Evolutionary conservation across 441 rosid genomes (phyloP).

Genomic region (Populus hybrid): DNA sequence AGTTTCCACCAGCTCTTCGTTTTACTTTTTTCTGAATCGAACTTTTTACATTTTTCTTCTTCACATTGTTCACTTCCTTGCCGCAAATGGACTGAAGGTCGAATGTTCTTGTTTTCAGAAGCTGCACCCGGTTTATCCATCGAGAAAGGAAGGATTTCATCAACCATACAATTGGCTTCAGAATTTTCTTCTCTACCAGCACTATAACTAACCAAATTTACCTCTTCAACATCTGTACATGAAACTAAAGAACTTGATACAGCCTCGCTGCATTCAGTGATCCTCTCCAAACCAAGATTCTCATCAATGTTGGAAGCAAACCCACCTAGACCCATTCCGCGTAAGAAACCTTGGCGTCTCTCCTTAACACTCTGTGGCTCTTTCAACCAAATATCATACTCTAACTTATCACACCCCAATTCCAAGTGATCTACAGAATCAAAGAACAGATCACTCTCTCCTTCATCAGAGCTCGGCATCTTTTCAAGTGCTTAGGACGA

Average conservation of each 20-base stretch:
- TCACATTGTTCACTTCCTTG: slow-evolving; percentile 21
- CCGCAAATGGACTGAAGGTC: slow-evolving; percentile 9
- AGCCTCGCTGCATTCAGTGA: slow-evolving; percentile 41
- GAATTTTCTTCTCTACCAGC: slow-evolving; percentile 36
- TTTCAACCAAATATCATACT: slow-evolving; percentile 54
- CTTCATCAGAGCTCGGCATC: slow-evolving; percentile 50
- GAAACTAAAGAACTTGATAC: slow-evolving; percentile 34
- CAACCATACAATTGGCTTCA: slow-evolving; percentile 33
- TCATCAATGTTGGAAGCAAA: slow-evolving; percentile 13
- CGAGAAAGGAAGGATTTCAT: slow-evolving; percentile 29
- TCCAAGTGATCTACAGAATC: slow-evolving; percentile 56
- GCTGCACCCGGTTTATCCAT: slow-evolving; percentile 4
- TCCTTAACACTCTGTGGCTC: slow-evolving; percentile 66
- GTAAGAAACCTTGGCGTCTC: slow-evolving; percentile 56
- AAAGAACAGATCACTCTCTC: slow-evolving; percentile 53
- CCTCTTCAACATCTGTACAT: slow-evolving; percentile 20
- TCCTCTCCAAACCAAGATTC: slow-evolving; percentile 36
- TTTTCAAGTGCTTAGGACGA: slow-evolving; percentile 33
- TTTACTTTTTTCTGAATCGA: slow-evolving; percentile 26
- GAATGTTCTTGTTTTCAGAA: slow-evolving; percentile 21
- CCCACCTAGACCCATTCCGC: slow-evolving; percentile 45
- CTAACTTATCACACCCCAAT: slow-evolving; percentile 17
- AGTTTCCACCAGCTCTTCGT: slow-evolving; percentile 56
- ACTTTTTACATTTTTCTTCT: slow-evolving; percentile 22
- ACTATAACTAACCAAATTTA: slow-evolving; percentile 15